Evolutionary conservation across 2,329 filamentous ascomycete species (phyloP), one percentile per base, ranked within the genome.

Genomic region (Cryphonectria radicalis): DNA sequence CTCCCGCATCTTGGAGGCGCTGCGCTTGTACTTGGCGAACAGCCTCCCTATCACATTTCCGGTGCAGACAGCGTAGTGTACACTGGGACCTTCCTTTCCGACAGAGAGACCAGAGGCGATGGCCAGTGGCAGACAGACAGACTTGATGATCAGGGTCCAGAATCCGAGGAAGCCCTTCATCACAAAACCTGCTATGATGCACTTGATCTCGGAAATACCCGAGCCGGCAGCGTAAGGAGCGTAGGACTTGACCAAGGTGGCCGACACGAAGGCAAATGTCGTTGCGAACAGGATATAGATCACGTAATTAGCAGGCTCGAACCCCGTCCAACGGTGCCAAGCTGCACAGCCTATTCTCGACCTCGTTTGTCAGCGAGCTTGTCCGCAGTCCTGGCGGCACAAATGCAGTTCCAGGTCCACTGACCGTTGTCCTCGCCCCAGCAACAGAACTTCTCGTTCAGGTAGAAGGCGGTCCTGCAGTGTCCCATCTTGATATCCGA

Each of bases 151-250:
- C 43, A 99, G 85, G 6, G 96, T 98, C 89, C 94, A 94, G 76
- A 92, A 91, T 28, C 95, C 94, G 22, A 99, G 87, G 78, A 99
- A 99, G 0, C 95, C 96, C 82, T 98, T 98, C 96, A 99, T 99
- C 66, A 98, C 93, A 79, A 99, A 99, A 3, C 96, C 96, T 5
- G 95, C 96, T 78, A 99, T 97, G 79, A 99, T 98, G 82, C 94
- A 97, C 82, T 99, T 99, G 86, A 99, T 99, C 83, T 99, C 96
- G 17, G 94, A 98, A 71, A 99, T 99, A 57, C 96, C 96, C 17
- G 94, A 97, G 22, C 96, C 96, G 46, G 96, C 96, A 14, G 96
- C 96, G 80, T 99, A 99, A 0, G 96, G 96, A 5, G 96, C 95
- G 81, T 96, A 98, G 0, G 90, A 90, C 79, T 94, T 96, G 78